A percentile compares a stretch with the other conserved stretches of the same genome.
Evolutionary conservation across 345 rosid species (phyloP).

Genomic region (Xanthoceras sorbifolium): DNA sequence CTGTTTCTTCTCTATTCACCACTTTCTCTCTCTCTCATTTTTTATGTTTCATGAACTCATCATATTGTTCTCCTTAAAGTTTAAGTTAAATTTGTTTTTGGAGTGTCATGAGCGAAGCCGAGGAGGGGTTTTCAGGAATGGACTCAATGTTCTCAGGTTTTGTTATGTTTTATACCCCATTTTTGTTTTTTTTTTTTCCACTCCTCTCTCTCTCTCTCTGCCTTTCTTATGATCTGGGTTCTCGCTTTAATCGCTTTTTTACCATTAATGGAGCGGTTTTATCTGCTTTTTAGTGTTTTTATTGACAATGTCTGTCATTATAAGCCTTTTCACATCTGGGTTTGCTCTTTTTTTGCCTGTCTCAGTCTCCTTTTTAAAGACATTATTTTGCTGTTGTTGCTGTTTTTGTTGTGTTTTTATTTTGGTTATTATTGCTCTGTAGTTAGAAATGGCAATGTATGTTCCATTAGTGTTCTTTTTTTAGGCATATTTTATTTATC

Average conservation of each 20-base stretch:
- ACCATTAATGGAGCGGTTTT: slow-evolving; percentile 3
- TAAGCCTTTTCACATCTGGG: slow-evolving; percentile 12
- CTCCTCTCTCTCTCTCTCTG: neutral
- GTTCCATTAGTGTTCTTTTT: neutral
- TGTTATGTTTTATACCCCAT: slow-evolving; percentile 2
- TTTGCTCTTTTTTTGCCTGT: neutral
- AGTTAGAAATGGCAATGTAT: neutral
- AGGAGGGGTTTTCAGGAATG: slow-evolving; percentile 13
- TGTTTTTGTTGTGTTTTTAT: neutral
- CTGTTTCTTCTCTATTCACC: slow-evolving; percentile 3
- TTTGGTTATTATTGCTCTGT: neutral
- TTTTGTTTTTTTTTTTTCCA: neutral
- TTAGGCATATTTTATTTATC: neutral
- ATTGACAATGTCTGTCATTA: slow-evolving; percentile 5
- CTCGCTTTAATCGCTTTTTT: neutral
- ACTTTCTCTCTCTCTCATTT: neutral
- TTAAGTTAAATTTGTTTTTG: neutral
- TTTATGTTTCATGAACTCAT: slow-evolving; percentile 1
- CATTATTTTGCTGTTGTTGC: too few relatives aligned
- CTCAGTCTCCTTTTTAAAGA: neutral
- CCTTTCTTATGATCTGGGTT: slow-evolving; percentile 8
- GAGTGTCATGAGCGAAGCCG: slow-evolving; percentile 6
- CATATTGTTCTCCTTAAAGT: neutral
- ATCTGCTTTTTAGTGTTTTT: neutral
- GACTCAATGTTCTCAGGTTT: slow-evolving; percentile 25